Conservation (phyloP, 2,329 filamentous ascomycete species). For the Exophiala viscosa region DNA sequence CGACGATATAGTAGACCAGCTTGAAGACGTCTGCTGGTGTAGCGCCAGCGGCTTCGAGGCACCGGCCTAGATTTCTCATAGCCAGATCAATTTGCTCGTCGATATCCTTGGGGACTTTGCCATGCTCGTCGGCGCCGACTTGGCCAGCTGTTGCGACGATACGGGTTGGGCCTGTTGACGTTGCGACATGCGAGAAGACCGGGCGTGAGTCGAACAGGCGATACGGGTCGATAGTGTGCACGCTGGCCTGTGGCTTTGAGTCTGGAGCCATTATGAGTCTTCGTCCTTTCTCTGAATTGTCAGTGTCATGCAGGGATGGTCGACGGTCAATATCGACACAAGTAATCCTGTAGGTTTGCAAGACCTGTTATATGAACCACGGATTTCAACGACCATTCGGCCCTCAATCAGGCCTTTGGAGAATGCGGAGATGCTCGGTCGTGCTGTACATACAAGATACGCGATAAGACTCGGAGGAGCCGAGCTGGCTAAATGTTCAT, state of each 20-base stretch:
- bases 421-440: too few species aligned
- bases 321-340: background rate
- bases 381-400: too few species aligned
- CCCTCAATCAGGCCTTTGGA: too few species aligned
- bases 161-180: conserved; percentile 12
- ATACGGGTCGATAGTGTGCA: conserved; percentile 18
- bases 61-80: conserved; percentile 38
- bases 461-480: too few species aligned
- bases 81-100: conserved; percentile 43
- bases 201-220: conserved; percentile 13
- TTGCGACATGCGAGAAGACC: conserved; percentile 19
- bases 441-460: too few species aligned
- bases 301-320: background rate
- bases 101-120: conserved; percentile 36
- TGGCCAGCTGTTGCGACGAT: conserved; percentile 33
- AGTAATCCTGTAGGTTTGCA: too few species aligned
- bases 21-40: conserved; percentile 40
- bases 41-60: conserved; percentile 38
- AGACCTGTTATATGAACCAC: too few species aligned
- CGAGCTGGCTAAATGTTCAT: too few species aligned
- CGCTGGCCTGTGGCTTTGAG: conserved; percentile 3
- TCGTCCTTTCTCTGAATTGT: background rate
- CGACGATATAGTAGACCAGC: conserved; percentile 44
- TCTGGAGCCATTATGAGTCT: background rate
- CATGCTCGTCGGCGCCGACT: conserved; percentile 33